Conservation (phyloP, 495 filamentous ascomycete genomes). For the Hyphodiscus hymeniophilus region DNA sequence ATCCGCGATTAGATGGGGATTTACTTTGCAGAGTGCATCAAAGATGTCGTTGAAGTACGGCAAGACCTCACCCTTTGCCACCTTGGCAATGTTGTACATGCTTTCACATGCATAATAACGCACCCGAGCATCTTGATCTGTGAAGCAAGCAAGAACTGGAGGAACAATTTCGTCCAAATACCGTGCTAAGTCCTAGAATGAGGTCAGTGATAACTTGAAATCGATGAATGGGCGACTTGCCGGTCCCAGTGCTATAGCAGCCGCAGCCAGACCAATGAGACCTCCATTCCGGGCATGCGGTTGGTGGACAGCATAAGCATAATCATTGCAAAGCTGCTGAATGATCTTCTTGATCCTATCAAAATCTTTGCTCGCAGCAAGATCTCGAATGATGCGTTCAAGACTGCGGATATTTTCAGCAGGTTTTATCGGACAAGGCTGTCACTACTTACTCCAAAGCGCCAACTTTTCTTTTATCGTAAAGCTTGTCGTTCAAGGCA, state of each 20-base stretch:
- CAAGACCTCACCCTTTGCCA: slow-evolving; percentile 94
- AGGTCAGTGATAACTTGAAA: not conserved
- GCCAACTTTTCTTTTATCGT: slow-evolving; percentile 93
- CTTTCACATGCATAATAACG: slow-evolving; percentile 99
- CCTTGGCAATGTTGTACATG: slow-evolving; percentile 99
- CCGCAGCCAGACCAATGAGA: slow-evolving; percentile 90
- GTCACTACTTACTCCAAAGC: slow-evolving; percentile 75
- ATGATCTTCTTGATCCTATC: slow-evolving; percentile 77
- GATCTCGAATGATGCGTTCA: slow-evolving; percentile 84
- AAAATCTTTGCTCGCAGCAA: slow-evolving; percentile 65
- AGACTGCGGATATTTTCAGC: slow-evolving; percentile 46
- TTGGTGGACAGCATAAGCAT: slow-evolving; percentile 95
- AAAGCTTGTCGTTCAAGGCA: slow-evolving; percentile 93
- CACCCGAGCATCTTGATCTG: slow-evolving; percentile 95
- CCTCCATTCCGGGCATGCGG: slow-evolving; percentile 96
- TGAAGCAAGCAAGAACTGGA: slow-evolving; percentile 96
- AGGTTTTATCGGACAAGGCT: not conserved
- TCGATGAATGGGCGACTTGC: slow-evolving; percentile 43
- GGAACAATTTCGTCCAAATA: slow-evolving; percentile 92
- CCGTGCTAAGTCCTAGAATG: slow-evolving; percentile 67
- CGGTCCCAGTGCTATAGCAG: slow-evolving; percentile 88
- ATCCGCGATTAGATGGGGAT: slow-evolving; percentile 6
- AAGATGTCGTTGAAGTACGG: slow-evolving; percentile 98
- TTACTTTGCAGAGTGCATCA: slow-evolving; percentile 91
- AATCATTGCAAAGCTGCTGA: slow-evolving; percentile 93